A percentile compares a stretch with the other conserved stretches of the same genome.
These are phyloP conservation scores for Globisporangium spiculum DNA, from an alignment of 352 stramenopile genomes.

Conservation along the genomic window DNA sequence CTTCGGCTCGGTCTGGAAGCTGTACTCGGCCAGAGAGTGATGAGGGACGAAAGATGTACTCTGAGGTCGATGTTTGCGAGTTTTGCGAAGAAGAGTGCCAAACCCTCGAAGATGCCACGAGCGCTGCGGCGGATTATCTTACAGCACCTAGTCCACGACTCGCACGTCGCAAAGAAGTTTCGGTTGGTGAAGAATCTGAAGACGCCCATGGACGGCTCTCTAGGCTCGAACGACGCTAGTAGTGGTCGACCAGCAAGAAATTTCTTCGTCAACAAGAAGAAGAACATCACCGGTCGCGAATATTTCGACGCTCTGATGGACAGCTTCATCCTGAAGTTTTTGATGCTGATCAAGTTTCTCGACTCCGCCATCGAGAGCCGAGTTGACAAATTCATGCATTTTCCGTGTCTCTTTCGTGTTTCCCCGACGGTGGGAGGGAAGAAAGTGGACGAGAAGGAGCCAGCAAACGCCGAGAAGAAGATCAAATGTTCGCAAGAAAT, in stretches of 20 bases:
- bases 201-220: constrained; percentile 58
- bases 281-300: constrained; percentile 68
- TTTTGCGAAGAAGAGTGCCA: constrained; percentile 26
- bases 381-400: constrained; percentile 74
- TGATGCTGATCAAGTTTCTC: constrained; percentile 93
- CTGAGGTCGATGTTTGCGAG: constrained; percentile 45
- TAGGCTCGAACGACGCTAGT: constrained; percentile 31
- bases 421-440: constrained; percentile 15
- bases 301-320: constrained; percentile 86
- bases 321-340: constrained; percentile 88
- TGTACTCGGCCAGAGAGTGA: constrained; percentile 65
- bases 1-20: constrained; percentile 88
- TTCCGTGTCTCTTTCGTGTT: constrained; percentile 89
- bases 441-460: constrained; percentile 10
- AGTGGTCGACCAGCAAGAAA: constrained; percentile 22
- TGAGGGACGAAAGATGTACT: constrained; percentile 58
- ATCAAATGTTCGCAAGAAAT: constrained; percentile 92
- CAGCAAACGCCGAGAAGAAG: constrained; percentile 22
- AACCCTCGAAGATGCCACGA: constrained; percentile 43
- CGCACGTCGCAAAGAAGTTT: constrained; percentile 53
- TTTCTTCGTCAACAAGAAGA: constrained; percentile 52
- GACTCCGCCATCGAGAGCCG: constrained; percentile 81
- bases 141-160: constrained; percentile 65
- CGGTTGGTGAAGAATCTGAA: constrained; percentile 71
- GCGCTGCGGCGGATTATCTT: constrained; percentile 58